These are phyloP conservation scores for Suillus subalutaceus DNA, from an alignment of 768 basidiomycete species.

Conservation along the genomic window DNA sequence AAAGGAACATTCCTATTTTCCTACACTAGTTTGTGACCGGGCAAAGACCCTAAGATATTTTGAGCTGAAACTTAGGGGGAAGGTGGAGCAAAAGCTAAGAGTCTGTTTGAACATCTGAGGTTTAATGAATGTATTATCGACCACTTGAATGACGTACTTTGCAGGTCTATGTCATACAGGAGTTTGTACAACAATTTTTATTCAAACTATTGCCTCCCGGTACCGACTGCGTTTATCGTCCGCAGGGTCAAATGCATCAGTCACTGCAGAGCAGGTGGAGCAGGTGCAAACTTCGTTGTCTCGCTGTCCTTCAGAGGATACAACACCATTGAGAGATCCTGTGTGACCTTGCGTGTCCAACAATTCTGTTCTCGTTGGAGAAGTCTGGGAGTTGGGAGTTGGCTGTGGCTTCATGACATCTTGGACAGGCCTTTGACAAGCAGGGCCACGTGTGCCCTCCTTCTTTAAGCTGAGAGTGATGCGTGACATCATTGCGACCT, in stretches of 20 bases:
- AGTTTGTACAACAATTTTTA: background rate
- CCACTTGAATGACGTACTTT: background rate
- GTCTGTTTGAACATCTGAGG: background rate
- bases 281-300: no score
- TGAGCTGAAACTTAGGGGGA: no score
- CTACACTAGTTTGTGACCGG: no score
- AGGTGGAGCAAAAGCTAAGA: no score
- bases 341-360: background rate
- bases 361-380: background rate
- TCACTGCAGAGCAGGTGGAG: background rate
- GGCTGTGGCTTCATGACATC: background rate
- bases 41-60: no score
- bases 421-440: background rate
- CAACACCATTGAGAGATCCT: background rate
- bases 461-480: constrained; percentile 65
- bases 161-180: background rate
- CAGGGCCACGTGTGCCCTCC: constrained; percentile 18
- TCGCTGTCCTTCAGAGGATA: background rate
- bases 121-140: background rate
- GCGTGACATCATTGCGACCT: constrained; percentile 70
- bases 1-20: no score
- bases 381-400: background rate
- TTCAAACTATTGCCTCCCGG: background rate
- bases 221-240: no score
- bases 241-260: background rate